Conservation (phyloP, 345 rosid species). For the Trapa incisa region DNA sequence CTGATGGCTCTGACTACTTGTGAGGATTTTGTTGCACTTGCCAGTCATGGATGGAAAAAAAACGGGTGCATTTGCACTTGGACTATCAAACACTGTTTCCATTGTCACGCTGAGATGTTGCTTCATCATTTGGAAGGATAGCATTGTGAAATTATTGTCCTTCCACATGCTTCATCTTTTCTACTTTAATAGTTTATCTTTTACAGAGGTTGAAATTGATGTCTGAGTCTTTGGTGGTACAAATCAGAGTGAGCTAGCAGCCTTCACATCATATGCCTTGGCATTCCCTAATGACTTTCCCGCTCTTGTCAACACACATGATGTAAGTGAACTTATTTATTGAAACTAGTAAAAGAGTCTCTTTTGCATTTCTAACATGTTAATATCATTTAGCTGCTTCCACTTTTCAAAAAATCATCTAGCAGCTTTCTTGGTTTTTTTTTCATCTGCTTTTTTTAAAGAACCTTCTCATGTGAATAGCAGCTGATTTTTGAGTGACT, state of each 20-base stretch:
- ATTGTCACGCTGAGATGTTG: not conserved
- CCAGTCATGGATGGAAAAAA: conserved; percentile 64
- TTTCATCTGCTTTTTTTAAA: not conserved
- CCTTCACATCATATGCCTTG: conserved; percentile 82
- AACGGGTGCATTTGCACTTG: conserved; percentile 37
- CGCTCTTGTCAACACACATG: conserved; percentile 91
- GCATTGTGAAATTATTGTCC: not conserved
- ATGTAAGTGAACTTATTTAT: conserved; percentile 34
- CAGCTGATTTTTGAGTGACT: not conserved
- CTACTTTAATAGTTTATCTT: conserved; percentile 4
- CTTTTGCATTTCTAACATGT: not conserved
- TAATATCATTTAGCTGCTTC: not conserved
- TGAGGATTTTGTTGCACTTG: conserved; percentile 77
- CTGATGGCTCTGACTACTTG: conserved; percentile 56
- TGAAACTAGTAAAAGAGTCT: not conserved
- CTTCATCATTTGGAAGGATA: not conserved
- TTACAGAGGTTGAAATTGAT: conserved; percentile 52
- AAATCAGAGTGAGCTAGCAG: conserved; percentile 89
- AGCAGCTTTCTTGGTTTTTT: not conserved
- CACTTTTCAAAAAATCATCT: no score
- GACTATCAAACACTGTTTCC: not conserved
- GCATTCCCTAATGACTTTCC: conserved; percentile 78
- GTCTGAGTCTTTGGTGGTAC: conserved; percentile 60
- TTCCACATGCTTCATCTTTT: not conserved
- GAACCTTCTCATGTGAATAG: not conserved